These are phyloP conservation scores for Neoscytalidium dimidiatum DNA, from an alignment of 2,329 filamentous ascomycete species.

Conservation along the genomic window DNA sequence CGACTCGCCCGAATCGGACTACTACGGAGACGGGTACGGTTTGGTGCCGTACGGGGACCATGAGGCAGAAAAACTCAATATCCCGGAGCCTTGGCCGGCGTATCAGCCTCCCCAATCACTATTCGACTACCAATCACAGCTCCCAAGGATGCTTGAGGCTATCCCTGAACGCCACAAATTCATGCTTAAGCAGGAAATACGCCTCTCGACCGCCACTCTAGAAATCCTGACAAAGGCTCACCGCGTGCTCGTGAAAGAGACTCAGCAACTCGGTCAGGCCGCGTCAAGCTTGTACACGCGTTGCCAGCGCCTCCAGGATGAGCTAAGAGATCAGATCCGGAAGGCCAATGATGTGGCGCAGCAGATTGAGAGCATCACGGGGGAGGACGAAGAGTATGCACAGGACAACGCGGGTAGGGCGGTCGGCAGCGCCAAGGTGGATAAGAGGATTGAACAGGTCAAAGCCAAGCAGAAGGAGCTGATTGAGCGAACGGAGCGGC, in stretches of 20 bases:
- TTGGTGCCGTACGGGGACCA: constrained; percentile 57
- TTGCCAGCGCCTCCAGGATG: constrained; percentile 67
- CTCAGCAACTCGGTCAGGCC: constrained; percentile 66
- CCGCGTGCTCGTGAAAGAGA: constrained; percentile 69
- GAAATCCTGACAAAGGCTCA: constrained; percentile 73
- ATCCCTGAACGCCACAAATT: constrained; percentile 63
- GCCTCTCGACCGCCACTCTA: constrained; percentile 69
- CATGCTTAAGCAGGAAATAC: constrained; percentile 66
- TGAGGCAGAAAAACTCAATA: constrained; percentile 15
- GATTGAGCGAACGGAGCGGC: constrained; percentile 59
- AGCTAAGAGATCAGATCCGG: constrained; percentile 67
- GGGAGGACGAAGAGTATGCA: constrained; percentile 52
- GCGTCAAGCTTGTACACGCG: constrained; percentile 73
- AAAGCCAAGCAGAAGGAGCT: constrained; percentile 60
- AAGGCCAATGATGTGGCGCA: constrained; percentile 66
- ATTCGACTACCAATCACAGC: constrained; percentile 59
- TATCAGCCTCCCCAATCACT: constrained; percentile 62
- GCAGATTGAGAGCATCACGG: constrained; percentile 67
- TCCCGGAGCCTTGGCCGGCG: constrained; percentile 60
- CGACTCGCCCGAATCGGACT: constrained; percentile 45
- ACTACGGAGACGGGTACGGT: constrained; percentile 32
- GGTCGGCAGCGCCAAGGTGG: constrained; percentile 58
- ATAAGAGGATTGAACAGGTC: constrained; percentile 58
- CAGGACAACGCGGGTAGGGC: constrained; percentile 49
- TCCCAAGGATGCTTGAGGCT: constrained; percentile 60